Evolutionary conservation across 176 grass and related monocot species (phyloP), one percentile per base, ranked within the genome.

Genomic region (Elaeis guineensis): DNA sequence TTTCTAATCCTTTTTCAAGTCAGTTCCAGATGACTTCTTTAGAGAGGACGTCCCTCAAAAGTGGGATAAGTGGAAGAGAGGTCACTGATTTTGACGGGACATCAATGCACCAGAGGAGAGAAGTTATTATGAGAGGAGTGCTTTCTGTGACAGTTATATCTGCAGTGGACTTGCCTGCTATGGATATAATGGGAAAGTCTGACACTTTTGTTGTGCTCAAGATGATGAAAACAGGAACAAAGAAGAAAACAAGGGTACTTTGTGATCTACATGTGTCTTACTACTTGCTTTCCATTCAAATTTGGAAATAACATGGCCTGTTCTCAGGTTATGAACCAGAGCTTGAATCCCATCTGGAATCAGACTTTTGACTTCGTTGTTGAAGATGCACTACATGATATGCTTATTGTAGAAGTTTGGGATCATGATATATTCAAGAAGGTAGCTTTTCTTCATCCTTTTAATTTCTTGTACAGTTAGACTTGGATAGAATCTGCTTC

Each of bases 351-450:
- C 54, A 89, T 80, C 66, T 97, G 93, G 93, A 91, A 97, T 57
- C 93, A 91, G 54, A 88, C 84, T 62, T 91, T 97, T 73, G 87
- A 91, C 72, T 76, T 97, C 63, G 81, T 91, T 8, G 84, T 97
- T 17, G 93, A 97, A 91, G 93, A 97, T 78, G 93, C 83, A 0
- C 76, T 97, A 49, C 93, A 85, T 80, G 93, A 97, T 88, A 87
- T 97, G 73, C 92, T 97, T 59, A 88, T 97, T 59, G 85, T 97
- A 35, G 92, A 97, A 84, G 76, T 89, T 65, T 97, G 82, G 79
- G 92, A 97, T 64, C 92, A 97, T 28, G 92, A 91, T 81, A 91
- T 87, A 25, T 97, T 97, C 60, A 81, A 75, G 73, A 97, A 97
- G 92, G 92, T 95, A 21, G 17, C 28, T 49, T 67, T 49, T 19